phyloP scores from a whole-genome alignment of 106 monocot species.

The Gastrodia elata region DNA sequence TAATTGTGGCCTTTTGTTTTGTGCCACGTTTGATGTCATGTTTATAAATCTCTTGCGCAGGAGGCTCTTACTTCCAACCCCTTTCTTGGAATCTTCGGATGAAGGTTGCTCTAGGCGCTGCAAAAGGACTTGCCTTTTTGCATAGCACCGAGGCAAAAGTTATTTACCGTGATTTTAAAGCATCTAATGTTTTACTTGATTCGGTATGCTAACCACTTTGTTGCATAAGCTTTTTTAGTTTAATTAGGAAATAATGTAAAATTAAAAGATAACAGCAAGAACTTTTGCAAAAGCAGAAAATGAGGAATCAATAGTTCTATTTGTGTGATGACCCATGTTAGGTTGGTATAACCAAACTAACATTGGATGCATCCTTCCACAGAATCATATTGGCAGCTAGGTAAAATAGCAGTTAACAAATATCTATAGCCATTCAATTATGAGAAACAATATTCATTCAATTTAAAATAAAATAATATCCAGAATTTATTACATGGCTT shows the following conservation, averaged over 20 bases:
- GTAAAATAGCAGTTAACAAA: too few relatives aligned
- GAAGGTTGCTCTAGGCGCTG: conserved; percentile 11
- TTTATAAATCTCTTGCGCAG: conserved; percentile 2
- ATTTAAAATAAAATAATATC: too few relatives aligned
- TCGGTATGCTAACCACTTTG: neutral
- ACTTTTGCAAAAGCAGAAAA: neutral
- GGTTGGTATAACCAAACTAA: too few relatives aligned
- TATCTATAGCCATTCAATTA: too few relatives aligned
- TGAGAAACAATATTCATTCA: too few relatives aligned
- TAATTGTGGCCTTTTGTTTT: neutral
- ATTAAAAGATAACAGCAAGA: neutral
- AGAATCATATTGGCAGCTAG: too few relatives aligned
- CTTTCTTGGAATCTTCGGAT: conserved; percentile 10
- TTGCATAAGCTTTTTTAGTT: neutral
- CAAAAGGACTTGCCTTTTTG: conserved; percentile 12
- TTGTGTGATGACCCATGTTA: too few relatives aligned
- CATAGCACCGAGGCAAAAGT: conserved; percentile 9
- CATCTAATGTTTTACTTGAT: conserved; percentile 10
- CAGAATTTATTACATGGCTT: too few relatives aligned
- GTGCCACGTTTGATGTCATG: neutral
- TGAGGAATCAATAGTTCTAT: neutral
- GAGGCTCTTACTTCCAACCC: conserved; percentile 3
- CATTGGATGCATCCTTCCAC: too few relatives aligned
- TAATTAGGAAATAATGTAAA: neutral
- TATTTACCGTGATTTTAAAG: conserved; percentile 9